A percentile compares a stretch with the other conserved stretches of the same genome.
Evolutionary conservation across 1,284 basidiomycete genomes (phyloP).

Genomic region (Testicularia cyperi): DNA sequence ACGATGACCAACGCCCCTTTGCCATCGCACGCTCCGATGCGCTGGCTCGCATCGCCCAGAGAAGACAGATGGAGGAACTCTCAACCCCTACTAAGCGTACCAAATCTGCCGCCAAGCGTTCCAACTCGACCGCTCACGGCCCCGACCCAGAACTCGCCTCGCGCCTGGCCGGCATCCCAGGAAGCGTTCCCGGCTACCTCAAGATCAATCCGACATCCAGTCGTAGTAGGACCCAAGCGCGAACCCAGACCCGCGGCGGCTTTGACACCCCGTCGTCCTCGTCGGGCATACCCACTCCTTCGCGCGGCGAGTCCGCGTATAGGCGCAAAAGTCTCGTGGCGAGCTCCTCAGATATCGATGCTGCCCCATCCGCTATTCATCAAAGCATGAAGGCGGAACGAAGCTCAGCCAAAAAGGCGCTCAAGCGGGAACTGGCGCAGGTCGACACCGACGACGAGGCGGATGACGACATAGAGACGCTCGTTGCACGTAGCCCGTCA

Average conservation of each 20-base stretch:
- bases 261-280: not conserved
- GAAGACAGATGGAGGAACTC: conserved; percentile 5
- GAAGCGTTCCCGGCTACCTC: conserved; percentile 25
- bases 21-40: conserved; percentile 34
- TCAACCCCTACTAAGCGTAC: conserved; percentile 16
- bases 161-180: conserved; percentile 28
- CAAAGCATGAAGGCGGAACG: conserved; percentile 1
- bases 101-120: not conserved
- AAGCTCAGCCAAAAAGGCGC: conserved; percentile 5
- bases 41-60: conserved; percentile 14
- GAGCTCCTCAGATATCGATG: no score
- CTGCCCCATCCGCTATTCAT: not conserved
- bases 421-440: conserved; percentile 3
- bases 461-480: not conserved
- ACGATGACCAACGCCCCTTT: conserved; percentile 39
- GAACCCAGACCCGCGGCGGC: not conserved
- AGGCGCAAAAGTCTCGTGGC: conserved; percentile 3
- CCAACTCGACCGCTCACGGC: conserved; percentile 1
- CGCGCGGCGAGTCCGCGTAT: conserved; percentile 5
- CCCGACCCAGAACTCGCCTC: conserved; percentile 19
- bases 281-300: not conserved
- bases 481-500: not conserved
- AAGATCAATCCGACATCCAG: conserved; percentile 5
- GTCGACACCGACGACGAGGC: not conserved
- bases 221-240: no score